Evolutionary conservation across 2,329 filamentous ascomycete genomes (phyloP).

Genomic region (Aspergillus spinulosporus): DNA sequence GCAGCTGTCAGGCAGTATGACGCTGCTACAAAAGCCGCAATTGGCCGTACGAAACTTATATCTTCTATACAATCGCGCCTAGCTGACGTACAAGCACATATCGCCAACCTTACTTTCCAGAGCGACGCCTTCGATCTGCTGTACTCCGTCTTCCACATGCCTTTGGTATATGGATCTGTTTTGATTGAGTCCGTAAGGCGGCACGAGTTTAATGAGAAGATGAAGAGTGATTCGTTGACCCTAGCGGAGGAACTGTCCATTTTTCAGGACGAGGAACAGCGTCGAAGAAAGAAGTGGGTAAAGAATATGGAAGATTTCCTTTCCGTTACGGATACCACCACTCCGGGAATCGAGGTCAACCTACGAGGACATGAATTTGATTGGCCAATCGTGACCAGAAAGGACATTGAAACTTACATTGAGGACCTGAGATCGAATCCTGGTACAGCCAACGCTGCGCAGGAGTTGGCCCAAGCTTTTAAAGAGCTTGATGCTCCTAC

Average conservation of each 20-base stretch:
- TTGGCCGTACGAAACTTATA: conserved; percentile 78
- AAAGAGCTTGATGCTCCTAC: conserved; percentile 79
- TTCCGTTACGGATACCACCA: conserved; percentile 63
- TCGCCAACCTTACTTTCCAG: conserved; percentile 71
- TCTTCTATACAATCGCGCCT: conserved; percentile 76
- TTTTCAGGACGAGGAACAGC: conserved; percentile 89
- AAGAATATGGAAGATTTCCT: conserved; percentile 78
- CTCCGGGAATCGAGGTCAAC: conserved; percentile 80
- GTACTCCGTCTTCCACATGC: conserved; percentile 76
- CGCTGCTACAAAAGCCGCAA: conserved; percentile 62
- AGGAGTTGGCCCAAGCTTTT: conserved; percentile 73
- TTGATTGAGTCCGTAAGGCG: conserved; percentile 81
- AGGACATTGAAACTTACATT: conserved; percentile 75
- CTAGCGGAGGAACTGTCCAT: conserved; percentile 90
- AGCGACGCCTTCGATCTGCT: conserved; percentile 80
- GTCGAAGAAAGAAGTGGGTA: conserved; percentile 85
- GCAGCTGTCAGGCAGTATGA: conserved; percentile 66
- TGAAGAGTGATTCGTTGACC: conserved; percentile 80
- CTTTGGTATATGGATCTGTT: conserved; percentile 86
- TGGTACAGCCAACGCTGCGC: conserved; percentile 64
- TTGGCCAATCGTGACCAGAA: conserved; percentile 76
- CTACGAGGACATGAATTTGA: conserved; percentile 73
- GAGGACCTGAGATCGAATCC: conserved; percentile 64
- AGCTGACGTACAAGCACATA: conserved; percentile 68
- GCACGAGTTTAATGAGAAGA: conserved; percentile 87